phyloP scores from a whole-genome alignment of 768 basidiomycete species.

The Suillus subaureus region DNA sequence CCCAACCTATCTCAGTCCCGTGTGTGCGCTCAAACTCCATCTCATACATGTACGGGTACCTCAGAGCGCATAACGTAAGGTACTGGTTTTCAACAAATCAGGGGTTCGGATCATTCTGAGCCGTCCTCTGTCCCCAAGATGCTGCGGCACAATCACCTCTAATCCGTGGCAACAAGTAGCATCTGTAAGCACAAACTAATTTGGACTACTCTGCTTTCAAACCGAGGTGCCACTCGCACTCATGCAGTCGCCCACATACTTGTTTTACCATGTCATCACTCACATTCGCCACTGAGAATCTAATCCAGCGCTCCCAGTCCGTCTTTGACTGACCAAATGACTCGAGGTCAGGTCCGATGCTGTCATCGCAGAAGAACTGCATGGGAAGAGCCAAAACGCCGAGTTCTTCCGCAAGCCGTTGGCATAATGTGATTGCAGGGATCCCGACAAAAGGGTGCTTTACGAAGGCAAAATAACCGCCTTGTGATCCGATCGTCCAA shows the following conservation, averaged over 20 bases:
- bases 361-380: slow-evolving; percentile 51
- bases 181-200: not conserved
- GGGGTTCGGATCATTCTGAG: not conserved
- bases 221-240: slow-evolving; percentile 39
- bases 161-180: not conserved
- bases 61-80: not conserved
- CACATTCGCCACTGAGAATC: slow-evolving; percentile 85
- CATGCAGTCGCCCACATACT: slow-evolving; percentile 54
- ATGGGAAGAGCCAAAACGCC: slow-evolving; percentile 73
- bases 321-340: slow-evolving; percentile 27
- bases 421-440: slow-evolving; percentile 54
- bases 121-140: not conserved
- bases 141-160: not conserved
- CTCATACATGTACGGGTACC: not conserved
- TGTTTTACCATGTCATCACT: slow-evolving; percentile 56
- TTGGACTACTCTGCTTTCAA: slow-evolving; percentile 28
- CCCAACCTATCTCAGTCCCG: not conserved
- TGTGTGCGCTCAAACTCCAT: slow-evolving; percentile 2
- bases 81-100: not conserved
- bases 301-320: slow-evolving; percentile 64
- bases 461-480: slow-evolving; percentile 83
- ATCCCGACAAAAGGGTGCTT: slow-evolving; percentile 57
- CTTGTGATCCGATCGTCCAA: slow-evolving; percentile 68
- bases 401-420: slow-evolving; percentile 56
- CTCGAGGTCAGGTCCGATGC: slow-evolving; percentile 16